A percentile compares a stretch with the other conserved stretches of the same genome.
phyloP scores from a whole-genome alignment of 805 yeast genomes.

The Huiozyma naganishii region DNA sequence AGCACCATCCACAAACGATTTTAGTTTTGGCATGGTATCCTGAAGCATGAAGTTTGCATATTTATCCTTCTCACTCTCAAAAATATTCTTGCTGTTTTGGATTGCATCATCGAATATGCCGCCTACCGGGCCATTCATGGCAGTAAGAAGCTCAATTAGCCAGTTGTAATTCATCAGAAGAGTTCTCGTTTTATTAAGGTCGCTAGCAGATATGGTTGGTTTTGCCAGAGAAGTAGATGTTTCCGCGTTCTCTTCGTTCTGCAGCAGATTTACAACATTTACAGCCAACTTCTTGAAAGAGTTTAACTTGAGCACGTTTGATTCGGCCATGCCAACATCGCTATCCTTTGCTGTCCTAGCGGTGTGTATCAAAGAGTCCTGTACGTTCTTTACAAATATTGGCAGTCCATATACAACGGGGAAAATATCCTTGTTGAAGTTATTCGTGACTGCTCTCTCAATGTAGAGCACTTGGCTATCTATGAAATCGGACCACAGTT shows the following conservation, averaged over 20 bases:
- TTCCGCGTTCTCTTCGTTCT: not conserved
- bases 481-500: conserved; percentile 50
- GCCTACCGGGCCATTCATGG: conserved; percentile 11
- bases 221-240: not conserved
- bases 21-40: conserved; percentile 55
- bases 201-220: conserved; percentile 3
- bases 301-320: not conserved
- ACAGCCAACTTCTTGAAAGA: conserved; percentile 2
- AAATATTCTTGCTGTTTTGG: conserved; percentile 18
- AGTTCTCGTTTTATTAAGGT: conserved; percentile 34
- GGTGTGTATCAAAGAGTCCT: conserved; percentile 27
- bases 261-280: conserved; percentile 1
- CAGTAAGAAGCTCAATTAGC: conserved; percentile 33
- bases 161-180: conserved; percentile 45
- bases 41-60: conserved; percentile 40
- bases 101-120: conserved; percentile 14
- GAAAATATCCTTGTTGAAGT: conserved; percentile 31
- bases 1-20: conserved; percentile 54
- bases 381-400: conserved; percentile 29
- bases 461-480: conserved; percentile 41
- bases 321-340: conserved; percentile 2
- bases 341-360: not conserved
- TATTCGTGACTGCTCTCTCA: conserved; percentile 26
- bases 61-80: conserved; percentile 26
- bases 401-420: conserved; percentile 40